Evolutionary conservation across 768 basidiomycete species (phyloP).

Genomic region (Podaxis sp.): DNA sequence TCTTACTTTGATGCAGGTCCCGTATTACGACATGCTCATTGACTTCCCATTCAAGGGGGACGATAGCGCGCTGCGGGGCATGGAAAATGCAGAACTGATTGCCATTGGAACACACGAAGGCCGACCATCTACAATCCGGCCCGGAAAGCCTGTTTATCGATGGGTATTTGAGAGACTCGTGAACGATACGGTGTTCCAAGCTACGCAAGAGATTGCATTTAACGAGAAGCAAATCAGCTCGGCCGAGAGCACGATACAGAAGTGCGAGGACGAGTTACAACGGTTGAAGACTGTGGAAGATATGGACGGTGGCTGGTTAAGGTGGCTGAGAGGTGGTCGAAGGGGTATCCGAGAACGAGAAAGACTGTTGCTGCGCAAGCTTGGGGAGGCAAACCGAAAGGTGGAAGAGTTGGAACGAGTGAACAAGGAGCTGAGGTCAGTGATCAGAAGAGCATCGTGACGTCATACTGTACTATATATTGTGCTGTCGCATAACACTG

Average conservation of each 20-base stretch:
- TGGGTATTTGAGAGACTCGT: constrained; percentile 83
- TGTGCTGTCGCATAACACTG: background rate
- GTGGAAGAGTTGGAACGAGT: constrained; percentile 67
- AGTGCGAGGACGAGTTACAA: constrained; percentile 75
- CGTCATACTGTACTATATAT: constrained; percentile 21
- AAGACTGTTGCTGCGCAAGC: constrained; percentile 69
- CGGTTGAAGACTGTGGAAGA: constrained; percentile 63
- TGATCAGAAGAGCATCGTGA: constrained; percentile 37
- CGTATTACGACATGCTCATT: constrained; percentile 79
- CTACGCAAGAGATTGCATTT: constrained; percentile 76
- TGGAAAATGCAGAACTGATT: constrained; percentile 91
- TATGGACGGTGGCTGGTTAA: constrained; percentile 34
- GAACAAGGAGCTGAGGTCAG: constrained; percentile 60
- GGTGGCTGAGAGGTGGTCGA: constrained; percentile 36
- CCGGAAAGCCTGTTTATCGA: constrained; percentile 89
- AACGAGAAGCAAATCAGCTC: constrained; percentile 65
- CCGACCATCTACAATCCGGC: constrained; percentile 77
- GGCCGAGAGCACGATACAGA: constrained; percentile 61
- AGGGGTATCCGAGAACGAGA: constrained; percentile 59
- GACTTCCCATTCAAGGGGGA: constrained; percentile 93
- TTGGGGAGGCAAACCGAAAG: constrained; percentile 67
- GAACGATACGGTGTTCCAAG: constrained; percentile 73
- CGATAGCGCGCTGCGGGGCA: constrained; percentile 70
- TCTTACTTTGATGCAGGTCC: constrained; percentile 43
- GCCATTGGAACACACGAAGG: constrained; percentile 80